A percentile compares a stretch with the other conserved stretches of the same genome.
phyloP scores from a whole-genome alignment of 345 rosid genomes.

The Melastoma malabathricum region DNA sequence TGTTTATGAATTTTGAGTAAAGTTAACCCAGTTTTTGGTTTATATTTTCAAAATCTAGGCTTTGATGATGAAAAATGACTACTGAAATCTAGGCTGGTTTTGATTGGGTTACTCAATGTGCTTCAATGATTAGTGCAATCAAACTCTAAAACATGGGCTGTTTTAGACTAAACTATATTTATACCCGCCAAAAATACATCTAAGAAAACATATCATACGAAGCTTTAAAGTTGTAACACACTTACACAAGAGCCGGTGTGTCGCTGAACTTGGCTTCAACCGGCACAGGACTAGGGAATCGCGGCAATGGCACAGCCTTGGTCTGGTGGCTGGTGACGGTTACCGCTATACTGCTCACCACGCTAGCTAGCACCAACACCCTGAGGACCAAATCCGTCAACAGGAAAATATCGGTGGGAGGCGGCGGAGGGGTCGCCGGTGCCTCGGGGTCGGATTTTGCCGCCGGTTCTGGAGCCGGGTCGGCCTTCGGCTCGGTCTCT shows the following conservation, averaged over 20 bases:
- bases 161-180: not conserved
- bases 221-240: not conserved
- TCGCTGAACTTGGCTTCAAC: constrained; percentile 42
- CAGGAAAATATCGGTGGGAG: constrained; percentile 8
- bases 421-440: constrained; percentile 6
- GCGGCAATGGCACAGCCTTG: constrained; percentile 14
- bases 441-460: constrained; percentile 3
- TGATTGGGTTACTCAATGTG: no score
- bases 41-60: no score
- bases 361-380: constrained; percentile 39
- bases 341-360: constrained; percentile 34
- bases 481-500: constrained; percentile 7
- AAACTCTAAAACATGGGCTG: no score
- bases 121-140: no score
- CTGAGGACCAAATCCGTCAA: constrained; percentile 32
- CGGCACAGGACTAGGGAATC: not conserved
- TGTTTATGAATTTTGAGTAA: no score
- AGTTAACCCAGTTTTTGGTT: no score
- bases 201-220: not conserved
- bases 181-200: not conserved
- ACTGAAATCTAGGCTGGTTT: no score
- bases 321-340: constrained; percentile 56
- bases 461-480: constrained; percentile 6
- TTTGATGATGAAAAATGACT: no score
- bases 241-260: constrained; percentile 74